phyloP scores from a whole-genome alignment of 2,329 filamentous ascomycete species.

The Pestalotiopsis sp. region DNA sequence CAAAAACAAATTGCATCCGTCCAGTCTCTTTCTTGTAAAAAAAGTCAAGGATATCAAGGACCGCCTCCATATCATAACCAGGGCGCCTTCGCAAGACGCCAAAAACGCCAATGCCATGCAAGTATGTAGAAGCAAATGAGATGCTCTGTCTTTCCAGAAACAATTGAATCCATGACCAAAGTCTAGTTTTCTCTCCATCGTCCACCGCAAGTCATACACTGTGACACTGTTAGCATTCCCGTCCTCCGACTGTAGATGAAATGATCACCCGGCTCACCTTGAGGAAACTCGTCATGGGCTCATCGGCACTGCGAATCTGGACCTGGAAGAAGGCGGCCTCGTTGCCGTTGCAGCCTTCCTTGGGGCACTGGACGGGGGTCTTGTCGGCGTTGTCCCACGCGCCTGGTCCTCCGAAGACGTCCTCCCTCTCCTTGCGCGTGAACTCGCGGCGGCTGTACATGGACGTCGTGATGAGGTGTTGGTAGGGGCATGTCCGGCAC shows the following conservation, averaged over 20 bases:
- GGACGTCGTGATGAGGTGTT: constrained; percentile 77
- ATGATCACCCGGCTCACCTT: constrained; percentile 59
- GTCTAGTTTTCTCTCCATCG: constrained; percentile 68
- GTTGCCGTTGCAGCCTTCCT: constrained; percentile 76
- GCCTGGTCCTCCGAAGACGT: constrained; percentile 84
- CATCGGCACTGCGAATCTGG: constrained; percentile 96
- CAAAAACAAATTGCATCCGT: background rate
- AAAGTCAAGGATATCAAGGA: background rate
- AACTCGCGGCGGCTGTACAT: constrained; percentile 84
- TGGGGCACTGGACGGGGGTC: constrained; percentile 79
- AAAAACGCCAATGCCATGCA: constrained; percentile 5
- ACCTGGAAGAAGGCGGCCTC: constrained; percentile 95
- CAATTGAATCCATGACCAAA: background rate
- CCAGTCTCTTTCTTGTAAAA: background rate
- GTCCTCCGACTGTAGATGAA: background rate
- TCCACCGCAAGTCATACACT: constrained; percentile 70
- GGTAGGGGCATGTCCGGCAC: constrained; percentile 94
- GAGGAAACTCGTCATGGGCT: constrained; percentile 97
- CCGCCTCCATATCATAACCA: background rate
- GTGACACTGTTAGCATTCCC: constrained; percentile 6
- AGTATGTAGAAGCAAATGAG: background rate
- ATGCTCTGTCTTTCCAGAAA: background rate
- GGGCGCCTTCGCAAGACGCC: background rate
- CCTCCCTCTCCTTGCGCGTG: constrained; percentile 85
- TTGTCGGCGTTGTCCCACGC: constrained; percentile 93